Evolutionary conservation across 306 rosid genomes (phyloP), one percentile per base, ranked within the genome.

Genomic region (Alnus rubra): DNA sequence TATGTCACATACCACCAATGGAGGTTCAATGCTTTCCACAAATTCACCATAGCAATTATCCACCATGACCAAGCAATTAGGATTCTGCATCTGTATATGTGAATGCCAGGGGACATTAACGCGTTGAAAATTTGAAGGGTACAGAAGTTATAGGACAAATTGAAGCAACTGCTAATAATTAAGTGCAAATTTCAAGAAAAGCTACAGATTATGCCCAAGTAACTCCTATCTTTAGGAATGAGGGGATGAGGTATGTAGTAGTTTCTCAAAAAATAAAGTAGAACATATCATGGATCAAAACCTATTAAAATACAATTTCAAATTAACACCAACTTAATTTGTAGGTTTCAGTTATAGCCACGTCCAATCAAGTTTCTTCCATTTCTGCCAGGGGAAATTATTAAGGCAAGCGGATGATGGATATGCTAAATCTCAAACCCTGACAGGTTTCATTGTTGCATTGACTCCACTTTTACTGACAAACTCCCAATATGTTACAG

Each of bases 1-100:
- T 49, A 56, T 49, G 35, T 55, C 72, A 82, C 97, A 10, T 88
- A 94, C 98, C 95, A 94, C 93, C 86, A 84, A 83, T 47, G 97
- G 92, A 88, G 98, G 98, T 82, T 94, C 98, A 76, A 86, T 80
- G 77, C 82, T 81, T 85, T 94, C 98, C 81, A 92, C 98, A 87
- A 94, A 92, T 85, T 94, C 97, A 13, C 97, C 98, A 80, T 92
- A 94, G 78, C 98, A 94, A 81, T 92, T 94, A 84, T 94, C 98
- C 81, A 94, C 97, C 98, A 94, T 88, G 77, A 94, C 92, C 79
- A 82, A 85, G 80, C 98, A 94, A 71, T 86, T 85, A 48, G 98
- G 90, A 60, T 89, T 92, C 89, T 92, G 98, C 91, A 53, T 76
- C 98, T 94, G 92, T 30, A 73, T 51, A 82, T 54, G 42, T 9